Evolutionary conservation across 768 basidiomycete genomes (phyloP), one percentile per base, ranked within the genome.

Genomic region (Fomitopsis pulvina): DNA sequence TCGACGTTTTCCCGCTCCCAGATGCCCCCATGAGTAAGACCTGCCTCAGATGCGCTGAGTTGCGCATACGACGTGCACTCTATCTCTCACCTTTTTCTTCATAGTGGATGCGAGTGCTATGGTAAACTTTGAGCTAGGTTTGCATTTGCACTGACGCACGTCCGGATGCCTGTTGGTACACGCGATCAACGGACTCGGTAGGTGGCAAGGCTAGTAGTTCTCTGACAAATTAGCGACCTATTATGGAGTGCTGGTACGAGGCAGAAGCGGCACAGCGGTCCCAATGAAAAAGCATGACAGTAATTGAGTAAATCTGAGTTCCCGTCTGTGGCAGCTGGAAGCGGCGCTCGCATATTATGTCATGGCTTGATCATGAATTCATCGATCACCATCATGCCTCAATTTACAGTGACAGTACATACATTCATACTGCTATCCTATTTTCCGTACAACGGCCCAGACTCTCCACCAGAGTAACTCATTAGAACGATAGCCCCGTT

Each of bases 1-100:
- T 99, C 4, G 95, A 98, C 10, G 95, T 97, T 75, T 91, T 92
- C 50, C 88, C 88, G 61, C 89, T 91, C 55, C 90, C 91, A 20
- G 89, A 92, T 61, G 93, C 92, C 57, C 96, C 96, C 96, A 99
- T 99, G 53, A 98, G 76, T 59, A 99, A 81, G 41, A 97, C 92
- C 94, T 97, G 50, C 9, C 11, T 28, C n/a, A 22, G 8, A 39
- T 38, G n/a, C 21, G 12, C 30, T 16, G 7, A 37, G 6, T 18
- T 14, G 6, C 34, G 43, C 7, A 44, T 12, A 7, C 6, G 43
- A 27, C 1, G 26, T 27, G 20, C 28, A 18, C 14, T 2, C 12
- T 14, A 12, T 20, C 34, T n/a, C 60, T 61, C 57, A 77, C 79
- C 77, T 82, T 82, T 71, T 77, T 79, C 75, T 80, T 82, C 80